Percentiles rank a stretch among this genome's conserved stretches.
These are phyloP conservation scores for Sarocladiaceae sp. DNA, from an alignment of 2,329 filamentous ascomycete genomes.

Conservation along the genomic window DNA sequence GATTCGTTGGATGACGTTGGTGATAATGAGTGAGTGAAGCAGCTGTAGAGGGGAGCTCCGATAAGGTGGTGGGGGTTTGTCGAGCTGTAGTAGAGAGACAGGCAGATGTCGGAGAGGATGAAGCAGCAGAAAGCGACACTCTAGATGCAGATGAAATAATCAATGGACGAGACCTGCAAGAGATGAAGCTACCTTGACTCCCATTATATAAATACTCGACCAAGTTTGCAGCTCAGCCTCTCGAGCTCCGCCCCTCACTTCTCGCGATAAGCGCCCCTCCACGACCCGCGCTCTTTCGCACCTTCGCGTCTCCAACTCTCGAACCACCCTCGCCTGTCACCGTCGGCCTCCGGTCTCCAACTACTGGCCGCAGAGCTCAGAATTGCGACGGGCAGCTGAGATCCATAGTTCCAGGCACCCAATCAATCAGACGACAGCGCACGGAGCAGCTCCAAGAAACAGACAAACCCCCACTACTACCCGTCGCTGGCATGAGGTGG, in stretches of 20 bases:
- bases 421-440: no score
- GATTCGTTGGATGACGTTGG: neutral
- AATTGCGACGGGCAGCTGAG: no score
- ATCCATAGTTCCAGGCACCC: slow-evolving; percentile 1
- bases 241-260: slow-evolving; percentile 3
- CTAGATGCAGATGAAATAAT: no score
- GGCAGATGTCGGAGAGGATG: no score
- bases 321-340: neutral
- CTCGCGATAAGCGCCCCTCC: slow-evolving; percentile 6
- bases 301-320: no score
- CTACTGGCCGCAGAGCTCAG: neutral
- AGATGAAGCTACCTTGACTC: no score
- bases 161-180: no score
- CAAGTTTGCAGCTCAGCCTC: neutral
- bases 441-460: no score
- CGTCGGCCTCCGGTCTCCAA: slow-evolving; percentile 4
- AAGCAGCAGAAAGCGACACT: no score
- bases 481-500: neutral
- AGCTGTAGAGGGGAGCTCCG: neutral
- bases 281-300: neutral
- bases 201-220: slow-evolving; percentile 1
- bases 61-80: neutral
- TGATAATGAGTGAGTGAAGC: neutral
- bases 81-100: neutral
- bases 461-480: neutral